Percentiles rank a stretch among this genome's conserved stretches.
Evolutionary conservation across 176 grass and related monocot species (phyloP).

Genomic region (Carex cristatella): DNA sequence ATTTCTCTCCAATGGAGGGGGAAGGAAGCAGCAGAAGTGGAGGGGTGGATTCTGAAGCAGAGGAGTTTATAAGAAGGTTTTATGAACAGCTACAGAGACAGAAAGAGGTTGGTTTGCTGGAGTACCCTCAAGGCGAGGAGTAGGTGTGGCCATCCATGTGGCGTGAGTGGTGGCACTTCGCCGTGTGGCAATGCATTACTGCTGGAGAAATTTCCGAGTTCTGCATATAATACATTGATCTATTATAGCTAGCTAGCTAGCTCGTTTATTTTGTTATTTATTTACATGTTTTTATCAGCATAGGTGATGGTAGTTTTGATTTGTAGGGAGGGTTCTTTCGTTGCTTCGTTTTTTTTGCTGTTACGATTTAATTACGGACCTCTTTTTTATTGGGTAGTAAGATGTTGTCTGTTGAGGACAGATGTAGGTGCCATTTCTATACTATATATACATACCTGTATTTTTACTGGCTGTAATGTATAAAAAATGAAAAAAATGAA

Average conservation of each 20-base stretch:
- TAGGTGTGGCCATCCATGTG: too few relatives aligned
- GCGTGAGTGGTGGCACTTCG: neutral
- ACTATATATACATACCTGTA: neutral
- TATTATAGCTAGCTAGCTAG: neutral
- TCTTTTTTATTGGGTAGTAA: neutral
- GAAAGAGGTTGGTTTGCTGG: conserved; percentile 12
- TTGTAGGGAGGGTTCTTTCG: neutral
- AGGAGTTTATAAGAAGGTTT: conserved; percentile 19
- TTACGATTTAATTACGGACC: neutral
- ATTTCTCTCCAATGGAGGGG: neutral
- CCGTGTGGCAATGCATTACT: neutral
- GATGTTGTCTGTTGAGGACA: neutral
- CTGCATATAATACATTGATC: neutral
- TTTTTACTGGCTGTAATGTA: neutral
- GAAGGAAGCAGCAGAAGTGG: neutral
- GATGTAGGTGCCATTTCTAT: neutral
- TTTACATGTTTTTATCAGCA: neutral
- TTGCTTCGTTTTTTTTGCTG: neutral
- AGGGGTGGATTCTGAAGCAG: conserved; percentile 6
- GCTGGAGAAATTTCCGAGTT: neutral
- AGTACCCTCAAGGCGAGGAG: neutral
- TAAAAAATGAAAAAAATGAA: neutral
- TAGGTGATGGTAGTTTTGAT: conserved; percentile 16
- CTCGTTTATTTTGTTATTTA: neutral
- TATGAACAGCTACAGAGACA: conserved; percentile 21